Evolutionary conservation across 306 rosid species (phyloP), one percentile per base, ranked within the genome.

Genomic region (Ceratonia siliqua): DNA sequence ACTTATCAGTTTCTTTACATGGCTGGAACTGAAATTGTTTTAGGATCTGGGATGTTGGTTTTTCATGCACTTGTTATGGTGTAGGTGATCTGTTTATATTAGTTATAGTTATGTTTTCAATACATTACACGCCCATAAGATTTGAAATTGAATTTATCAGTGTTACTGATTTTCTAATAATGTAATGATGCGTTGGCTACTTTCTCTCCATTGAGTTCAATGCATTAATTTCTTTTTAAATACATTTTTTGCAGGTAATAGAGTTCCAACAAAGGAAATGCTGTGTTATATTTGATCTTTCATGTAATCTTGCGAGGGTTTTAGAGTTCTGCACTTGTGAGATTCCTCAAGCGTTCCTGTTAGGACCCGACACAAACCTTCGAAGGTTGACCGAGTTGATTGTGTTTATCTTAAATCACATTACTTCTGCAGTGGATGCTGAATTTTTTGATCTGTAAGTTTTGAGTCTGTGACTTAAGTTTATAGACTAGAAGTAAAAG

Each of bases 211-310:
- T n/a, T n/a, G n/a, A n/a, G n/a, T n/a, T n/a, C n/a, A n/a, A n/a
- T n/a, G n/a, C n/a, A n/a, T 18, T 35, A 62, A 18, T 48, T 20
- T 13, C 5, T 33, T 35, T 8, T 14, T 61, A 50, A 72, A 73
- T 74, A 57, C 41, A 75, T 64, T 25, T 46, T 76, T 79, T 81
- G 73, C 93, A 94, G 99, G 99, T 94, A 67, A 22, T 87, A 76
- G 97, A 94, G 78, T 94, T 92, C 86, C 97, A 94, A 78, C 99
- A 94, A 84, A 87, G 90, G 82, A 92, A 92, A 86, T 94, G 99
- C 81, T 82, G 82, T 82, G 91, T 90, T 72, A 89, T 92, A 82
- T 94, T 88, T 83, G 99, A 94, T 82, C 99, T 92, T 66, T 94
- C 99, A 28, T 90, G 99, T 82, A 94, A 94, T 85, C 97, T 94